phyloP scores from a whole-genome alignment of 1,284 basidiomycete genomes.

The Laetiporus sulphureus region DNA sequence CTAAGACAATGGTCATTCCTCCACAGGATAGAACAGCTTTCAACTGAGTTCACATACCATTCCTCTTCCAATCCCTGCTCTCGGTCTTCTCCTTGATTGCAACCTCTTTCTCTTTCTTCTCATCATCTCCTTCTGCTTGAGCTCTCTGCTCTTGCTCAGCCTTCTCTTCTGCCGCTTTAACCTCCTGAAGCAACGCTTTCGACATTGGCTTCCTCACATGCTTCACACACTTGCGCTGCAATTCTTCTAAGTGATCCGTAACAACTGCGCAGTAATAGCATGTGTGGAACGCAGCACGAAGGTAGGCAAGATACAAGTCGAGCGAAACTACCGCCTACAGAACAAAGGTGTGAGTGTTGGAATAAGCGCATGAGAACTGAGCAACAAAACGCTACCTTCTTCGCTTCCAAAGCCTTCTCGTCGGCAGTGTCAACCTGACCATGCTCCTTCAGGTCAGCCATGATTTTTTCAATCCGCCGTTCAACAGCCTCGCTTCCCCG shows the following conservation, averaged over 20 bases:
- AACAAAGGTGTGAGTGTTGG: not conserved
- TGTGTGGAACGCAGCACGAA: constrained; percentile 80
- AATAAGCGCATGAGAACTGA: constrained; percentile 3
- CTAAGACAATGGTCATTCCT: constrained; percentile 29
- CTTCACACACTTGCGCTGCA: constrained; percentile 88
- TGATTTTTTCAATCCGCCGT: constrained; percentile 66
- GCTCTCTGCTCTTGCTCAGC: constrained; percentile 32
- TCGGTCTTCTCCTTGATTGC: constrained; percentile 36
- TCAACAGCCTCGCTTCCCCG: constrained; percentile 66
- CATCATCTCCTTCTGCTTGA: constrained; percentile 34
- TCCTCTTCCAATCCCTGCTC: constrained; percentile 59
- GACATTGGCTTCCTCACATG: constrained; percentile 75
- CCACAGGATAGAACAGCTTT: not conserved
- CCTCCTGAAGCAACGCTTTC: constrained; percentile 50
- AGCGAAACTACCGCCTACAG: constrained; percentile 63
- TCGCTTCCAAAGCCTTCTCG: constrained; percentile 55
- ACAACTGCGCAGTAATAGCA: constrained; percentile 95
- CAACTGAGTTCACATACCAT: constrained; percentile 42
- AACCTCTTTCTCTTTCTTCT: constrained; percentile 22
- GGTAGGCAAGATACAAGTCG: constrained; percentile 81
- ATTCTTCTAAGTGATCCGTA: constrained; percentile 88
- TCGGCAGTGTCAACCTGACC: constrained; percentile 50
- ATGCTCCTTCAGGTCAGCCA: constrained; percentile 60
- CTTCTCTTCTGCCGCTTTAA: constrained; percentile 41
- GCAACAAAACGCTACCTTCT: constrained; percentile 45